These are phyloP conservation scores for Candida bentonensis DNA, from an alignment of 805 yeast genomes.

Conservation along the genomic window DNA sequence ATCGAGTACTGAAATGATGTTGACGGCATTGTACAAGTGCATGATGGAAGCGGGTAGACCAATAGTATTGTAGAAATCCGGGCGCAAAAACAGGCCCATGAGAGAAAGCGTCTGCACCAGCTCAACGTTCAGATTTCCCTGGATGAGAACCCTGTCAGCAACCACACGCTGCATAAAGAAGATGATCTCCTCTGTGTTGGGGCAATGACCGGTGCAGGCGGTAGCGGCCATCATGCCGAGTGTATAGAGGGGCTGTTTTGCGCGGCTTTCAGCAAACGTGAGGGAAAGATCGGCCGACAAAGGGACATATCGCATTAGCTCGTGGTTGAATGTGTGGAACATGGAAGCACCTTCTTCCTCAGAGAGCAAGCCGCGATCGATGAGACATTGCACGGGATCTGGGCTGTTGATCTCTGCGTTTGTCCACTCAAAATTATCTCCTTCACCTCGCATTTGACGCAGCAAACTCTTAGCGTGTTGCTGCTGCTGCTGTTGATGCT, in stretches of 20 bases:
- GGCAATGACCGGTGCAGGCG: not conserved
- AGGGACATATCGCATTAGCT: not conserved
- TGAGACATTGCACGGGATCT: not conserved
- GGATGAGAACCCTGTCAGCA: not conserved
- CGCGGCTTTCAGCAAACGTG: not conserved
- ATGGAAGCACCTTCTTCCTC: not conserved
- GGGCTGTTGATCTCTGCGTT: not conserved
- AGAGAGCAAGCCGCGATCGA: not conserved
- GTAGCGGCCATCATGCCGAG: not conserved
- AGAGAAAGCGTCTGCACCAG: not conserved
- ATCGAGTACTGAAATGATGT: not conserved
- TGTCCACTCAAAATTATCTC: not conserved
- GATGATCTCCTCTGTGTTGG: not conserved
- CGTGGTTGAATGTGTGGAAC: not conserved
- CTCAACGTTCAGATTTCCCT: not conserved
- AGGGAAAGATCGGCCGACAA: not conserved
- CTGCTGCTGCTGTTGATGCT: not conserved
- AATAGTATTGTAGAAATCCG: not conserved
- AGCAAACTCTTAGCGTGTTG: not conserved
- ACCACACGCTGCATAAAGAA: not conserved
- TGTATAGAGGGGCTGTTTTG: not conserved
- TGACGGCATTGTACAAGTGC: not conserved
- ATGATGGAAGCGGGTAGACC: not conserved
- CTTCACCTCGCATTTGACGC: too few relatives aligned
- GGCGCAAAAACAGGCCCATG: not conserved